Conservation (phyloP, 176 grass and related monocot species). For the Chrysopogon serrulatus region DNA sequence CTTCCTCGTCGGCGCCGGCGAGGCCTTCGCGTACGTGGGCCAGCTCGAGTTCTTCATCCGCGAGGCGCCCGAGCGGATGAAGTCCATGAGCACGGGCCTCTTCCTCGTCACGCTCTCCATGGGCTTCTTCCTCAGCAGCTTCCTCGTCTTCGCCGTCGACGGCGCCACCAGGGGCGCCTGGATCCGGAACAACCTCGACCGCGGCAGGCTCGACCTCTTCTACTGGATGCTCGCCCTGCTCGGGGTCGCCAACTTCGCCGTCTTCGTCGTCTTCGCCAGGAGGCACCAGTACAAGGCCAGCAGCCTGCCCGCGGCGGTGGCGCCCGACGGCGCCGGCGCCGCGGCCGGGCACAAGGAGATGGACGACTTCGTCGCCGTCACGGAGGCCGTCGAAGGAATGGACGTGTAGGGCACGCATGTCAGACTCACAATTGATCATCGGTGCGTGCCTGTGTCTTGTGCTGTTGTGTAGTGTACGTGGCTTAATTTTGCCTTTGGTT, state of each 20-base stretch:
- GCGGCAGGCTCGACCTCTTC: conserved; percentile 55
- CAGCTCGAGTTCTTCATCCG: conserved; percentile 81
- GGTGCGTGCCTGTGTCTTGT: background rate
- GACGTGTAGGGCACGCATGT: conserved; percentile 46
- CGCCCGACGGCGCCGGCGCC: conserved; percentile 16
- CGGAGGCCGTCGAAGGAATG: conserved; percentile 48
- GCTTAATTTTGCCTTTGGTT: background rate
- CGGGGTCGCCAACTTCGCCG: conserved; percentile 49
- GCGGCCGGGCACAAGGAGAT: conserved; percentile 18
- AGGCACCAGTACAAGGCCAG: conserved; percentile 52
- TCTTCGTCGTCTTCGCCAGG: conserved; percentile 44
- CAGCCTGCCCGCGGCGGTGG: background rate
- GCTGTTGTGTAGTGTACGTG: background rate
- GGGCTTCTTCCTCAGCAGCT: conserved; percentile 71
- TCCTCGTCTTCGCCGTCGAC: conserved; percentile 52
- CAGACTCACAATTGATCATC: background rate
- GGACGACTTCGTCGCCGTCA: conserved; percentile 35
- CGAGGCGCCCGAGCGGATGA: conserved; percentile 65
- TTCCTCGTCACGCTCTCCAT: conserved; percentile 58
- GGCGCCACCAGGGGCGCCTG: conserved; percentile 26
- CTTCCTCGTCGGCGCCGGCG: conserved; percentile 61
- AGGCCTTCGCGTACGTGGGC: conserved; percentile 77
- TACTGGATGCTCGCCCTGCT: conserved; percentile 72
- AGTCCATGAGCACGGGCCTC: conserved; percentile 67
- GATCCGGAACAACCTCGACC: conserved; percentile 58